Base-by-base conservation (phyloP, 2,329 filamentous ascomycete genomes). In the Hypocreales sp. region DNA sequence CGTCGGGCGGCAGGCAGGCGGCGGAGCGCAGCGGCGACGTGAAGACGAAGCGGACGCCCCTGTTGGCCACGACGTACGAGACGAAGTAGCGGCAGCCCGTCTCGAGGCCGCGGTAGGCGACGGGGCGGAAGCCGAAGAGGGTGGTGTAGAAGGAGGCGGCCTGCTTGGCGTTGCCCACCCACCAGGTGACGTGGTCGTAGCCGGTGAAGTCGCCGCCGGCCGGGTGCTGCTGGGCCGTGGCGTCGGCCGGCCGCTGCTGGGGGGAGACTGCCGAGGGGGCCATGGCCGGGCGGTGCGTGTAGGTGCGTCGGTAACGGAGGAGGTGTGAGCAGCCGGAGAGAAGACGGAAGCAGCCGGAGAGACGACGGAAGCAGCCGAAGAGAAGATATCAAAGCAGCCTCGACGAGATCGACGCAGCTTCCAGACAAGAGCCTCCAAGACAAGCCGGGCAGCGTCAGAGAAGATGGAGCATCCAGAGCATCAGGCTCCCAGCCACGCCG, bases 111-210 rank as follows among this genome's bases (percentile, higher is more conserved):
- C 69, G 69, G 54, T 93, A 92, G 35, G 87, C 87, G 31, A 93
- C 55, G 13, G 70, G 71, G 44, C 70, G 62, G 60, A 94, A 93
- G 30, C 83, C 86, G 61, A 94, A 84, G 39, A 84, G 79, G 8
- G 72, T 76, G 40, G 78, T 76, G 58, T 93, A 94, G 59, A 82
- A 94, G 10, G 78, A 69, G 21, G 86, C 86, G 3, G 84, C 82
- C 61, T 94, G 86, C 58, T 94, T 94, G 42, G 87, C 86, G 49
- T 95, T 95, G 48, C 86, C 84, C 17, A 94, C 87, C 61, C 83
- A 93, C 86, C 86, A 94, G 40, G 83, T 86, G 31, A 93, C 71
- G 54, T 93, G 81, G 56, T 93, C 82, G 51, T 93, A 94, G 46
- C 82, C 84, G 34, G 72, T 70, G 59, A 92, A 86, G 47, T 64